These are phyloP conservation scores for Roridomyces roridus DNA, from an alignment of 768 basidiomycete species.

Conservation along the genomic window DNA sequence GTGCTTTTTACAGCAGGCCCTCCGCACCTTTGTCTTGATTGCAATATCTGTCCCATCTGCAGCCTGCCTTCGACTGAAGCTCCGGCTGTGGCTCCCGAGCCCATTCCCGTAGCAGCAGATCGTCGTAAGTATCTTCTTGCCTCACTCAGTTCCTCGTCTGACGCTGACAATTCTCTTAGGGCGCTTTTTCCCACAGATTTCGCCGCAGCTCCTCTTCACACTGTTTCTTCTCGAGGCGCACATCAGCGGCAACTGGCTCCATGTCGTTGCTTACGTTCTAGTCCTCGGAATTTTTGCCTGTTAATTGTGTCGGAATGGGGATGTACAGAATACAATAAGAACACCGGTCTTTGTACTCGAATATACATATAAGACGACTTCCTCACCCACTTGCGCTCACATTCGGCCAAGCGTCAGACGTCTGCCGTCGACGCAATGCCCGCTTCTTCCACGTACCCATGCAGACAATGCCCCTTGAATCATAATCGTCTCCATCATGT, in stretches of 20 bases:
- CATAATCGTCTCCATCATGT: not conserved
- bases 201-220: slow-evolving; percentile 1
- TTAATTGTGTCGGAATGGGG: not conserved
- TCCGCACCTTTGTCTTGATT: not conserved
- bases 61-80: not conserved
- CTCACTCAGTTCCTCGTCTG: not conserved
- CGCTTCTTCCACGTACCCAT: not conserved
- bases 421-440: not conserved
- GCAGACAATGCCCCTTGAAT: slow-evolving; percentile 1
- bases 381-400: not conserved
- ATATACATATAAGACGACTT: not conserved
- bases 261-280: not conserved
- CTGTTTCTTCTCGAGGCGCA: not conserved
- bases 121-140: not conserved
- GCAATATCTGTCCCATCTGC: slow-evolving; percentile 6
- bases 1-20: not conserved
- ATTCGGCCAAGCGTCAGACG: not conserved
- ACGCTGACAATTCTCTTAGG: not conserved
- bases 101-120: not conserved
- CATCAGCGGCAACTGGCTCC: not conserved
- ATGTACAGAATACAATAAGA: not conserved
- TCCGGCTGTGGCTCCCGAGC: not conserved
- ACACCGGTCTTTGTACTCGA: too few relatives aligned
- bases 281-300: not conserved
- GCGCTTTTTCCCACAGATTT: not conserved